Evolutionary conservation across 2,329 filamentous ascomycete species (phyloP).

Genomic region (Ceratocystis colombiana): DNA sequence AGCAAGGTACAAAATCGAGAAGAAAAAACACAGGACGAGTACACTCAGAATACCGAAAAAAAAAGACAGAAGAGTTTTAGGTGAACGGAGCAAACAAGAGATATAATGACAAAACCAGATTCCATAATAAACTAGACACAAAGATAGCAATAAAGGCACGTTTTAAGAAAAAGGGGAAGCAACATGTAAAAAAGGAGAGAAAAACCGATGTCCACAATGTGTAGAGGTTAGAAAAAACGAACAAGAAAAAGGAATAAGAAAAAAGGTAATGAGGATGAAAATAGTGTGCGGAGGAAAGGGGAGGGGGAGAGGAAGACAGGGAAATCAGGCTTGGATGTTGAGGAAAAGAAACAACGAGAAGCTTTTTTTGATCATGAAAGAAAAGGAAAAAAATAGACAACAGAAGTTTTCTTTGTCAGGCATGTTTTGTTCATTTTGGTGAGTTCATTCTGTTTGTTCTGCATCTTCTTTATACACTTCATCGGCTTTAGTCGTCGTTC

Average conservation of each 20-base stretch:
- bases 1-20: conserved; percentile 30
- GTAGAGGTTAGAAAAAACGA: background rate
- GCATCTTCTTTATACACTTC: conserved; percentile 1
- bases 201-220: background rate
- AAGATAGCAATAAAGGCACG: conserved; percentile 9
- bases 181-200: background rate
- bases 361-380: conserved; percentile 4
- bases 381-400: conserved; percentile 8
- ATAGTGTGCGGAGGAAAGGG: background rate
- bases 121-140: conserved; percentile 11
- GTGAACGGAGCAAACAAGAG: background rate
- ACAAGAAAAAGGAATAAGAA: background rate
- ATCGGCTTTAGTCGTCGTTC: conserved; percentile 43
- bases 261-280: background rate
- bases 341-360: conserved; percentile 1
- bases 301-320: background rate
- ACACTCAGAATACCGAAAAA: background rate
- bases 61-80: background rate
- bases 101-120: conserved; percentile 13
- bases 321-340: background rate
- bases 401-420: conserved; percentile 16
- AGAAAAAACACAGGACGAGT: conserved; percentile 32
- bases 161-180: background rate
- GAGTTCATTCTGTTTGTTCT: conserved; percentile 18
- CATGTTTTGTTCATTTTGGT: conserved; percentile 14